Evolutionary conservation across 2,329 filamentous ascomycete species (phyloP).

Genomic region (Chrysoporthe deuterocubensis): DNA sequence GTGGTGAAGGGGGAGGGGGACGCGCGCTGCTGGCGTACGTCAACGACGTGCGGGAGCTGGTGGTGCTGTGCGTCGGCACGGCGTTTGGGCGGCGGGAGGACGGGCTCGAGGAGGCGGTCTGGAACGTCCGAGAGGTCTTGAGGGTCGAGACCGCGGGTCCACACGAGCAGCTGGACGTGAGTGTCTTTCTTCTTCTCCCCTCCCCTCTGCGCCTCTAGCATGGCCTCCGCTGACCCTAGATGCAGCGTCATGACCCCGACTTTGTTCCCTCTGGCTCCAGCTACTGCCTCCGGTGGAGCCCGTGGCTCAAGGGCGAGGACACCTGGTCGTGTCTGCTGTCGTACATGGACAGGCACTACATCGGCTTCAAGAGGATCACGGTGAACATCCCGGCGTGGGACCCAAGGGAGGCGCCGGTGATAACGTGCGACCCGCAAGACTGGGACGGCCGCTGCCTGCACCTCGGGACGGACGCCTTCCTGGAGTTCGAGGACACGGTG

Average conservation of each 20-base stretch:
- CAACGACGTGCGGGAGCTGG: conserved; percentile 55
- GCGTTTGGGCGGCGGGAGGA: conserved; percentile 36
- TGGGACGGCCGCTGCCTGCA: conserved; percentile 53
- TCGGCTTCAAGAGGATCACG: conserved; percentile 58
- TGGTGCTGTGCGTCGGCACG: conserved; percentile 53
- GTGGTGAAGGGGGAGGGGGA: conserved; percentile 40
- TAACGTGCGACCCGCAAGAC: conserved; percentile 45
- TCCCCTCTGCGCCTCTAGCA: not conserved
- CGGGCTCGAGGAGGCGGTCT: conserved; percentile 38
- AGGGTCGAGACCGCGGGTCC: conserved; percentile 54
- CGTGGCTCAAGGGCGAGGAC: conserved; percentile 48
- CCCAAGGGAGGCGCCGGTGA: conserved; percentile 42
- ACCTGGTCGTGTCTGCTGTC: conserved; percentile 50
- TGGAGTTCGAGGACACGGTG: conserved; percentile 60
- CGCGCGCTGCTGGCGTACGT: conserved; percentile 55
- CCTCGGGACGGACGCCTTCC: conserved; percentile 56
- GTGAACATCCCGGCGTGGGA: conserved; percentile 42
- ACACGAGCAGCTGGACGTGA: conserved; percentile 43
- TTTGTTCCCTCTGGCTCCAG: conserved; percentile 53
- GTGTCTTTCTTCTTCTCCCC: conserved; percentile 25
- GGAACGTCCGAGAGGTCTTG: conserved; percentile 55
- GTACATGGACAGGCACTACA: conserved; percentile 55
- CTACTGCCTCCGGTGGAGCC: conserved; percentile 59
- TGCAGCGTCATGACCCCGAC: conserved; percentile 46
- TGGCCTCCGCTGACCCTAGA: not conserved